Conservation (phyloP, 75 land plant genomes). For the Sequoiadendron giganteum region DNA sequence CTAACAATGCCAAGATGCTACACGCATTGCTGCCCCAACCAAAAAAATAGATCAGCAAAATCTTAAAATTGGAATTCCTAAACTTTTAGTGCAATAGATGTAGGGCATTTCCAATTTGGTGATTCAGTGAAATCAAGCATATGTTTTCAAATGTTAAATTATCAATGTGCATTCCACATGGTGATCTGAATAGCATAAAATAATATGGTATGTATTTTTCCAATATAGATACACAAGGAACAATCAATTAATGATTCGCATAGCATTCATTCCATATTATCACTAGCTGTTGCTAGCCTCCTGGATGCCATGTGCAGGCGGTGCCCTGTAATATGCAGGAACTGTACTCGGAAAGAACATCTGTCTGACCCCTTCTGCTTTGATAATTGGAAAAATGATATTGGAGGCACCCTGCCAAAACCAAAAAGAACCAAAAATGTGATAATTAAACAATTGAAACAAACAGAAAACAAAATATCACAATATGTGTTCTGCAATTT, state of each 20-base stretch:
- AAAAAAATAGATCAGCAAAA: no score
- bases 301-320: constrained; percentile 23
- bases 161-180: neutral
- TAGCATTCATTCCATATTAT: neutral
- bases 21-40: no score
- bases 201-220: no score
- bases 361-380: constrained; percentile 78
- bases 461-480: constrained; percentile 1
- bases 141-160: neutral
- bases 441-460: neutral
- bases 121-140: no score
- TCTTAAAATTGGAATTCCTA: no score
- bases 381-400: constrained; percentile 83
- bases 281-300: neutral
- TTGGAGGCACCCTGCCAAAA: constrained; percentile 62
- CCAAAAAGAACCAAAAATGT: neutral
- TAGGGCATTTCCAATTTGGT: no score
- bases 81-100: no score
- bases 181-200: neutral
- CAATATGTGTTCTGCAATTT: neutral
- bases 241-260: neutral
- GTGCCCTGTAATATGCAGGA: constrained; percentile 63
- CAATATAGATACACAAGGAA: neutral
- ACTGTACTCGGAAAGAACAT: constrained; percentile 87
- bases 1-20: no score